Base-by-base conservation (phyloP, 2,329 filamentous ascomycete species). In the Cladosporium halotolerans region DNA sequence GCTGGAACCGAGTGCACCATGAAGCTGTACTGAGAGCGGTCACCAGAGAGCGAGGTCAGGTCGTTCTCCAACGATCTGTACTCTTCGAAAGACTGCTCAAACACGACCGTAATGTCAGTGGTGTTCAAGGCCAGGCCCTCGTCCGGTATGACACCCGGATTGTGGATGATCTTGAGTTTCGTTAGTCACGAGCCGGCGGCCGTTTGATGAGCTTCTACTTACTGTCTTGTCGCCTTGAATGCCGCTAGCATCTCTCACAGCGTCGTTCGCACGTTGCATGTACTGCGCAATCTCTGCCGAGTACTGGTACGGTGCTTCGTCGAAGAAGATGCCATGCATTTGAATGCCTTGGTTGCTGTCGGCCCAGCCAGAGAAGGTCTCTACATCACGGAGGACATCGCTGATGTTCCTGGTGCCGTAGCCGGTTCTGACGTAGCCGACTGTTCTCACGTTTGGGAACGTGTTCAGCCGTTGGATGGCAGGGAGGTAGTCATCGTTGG, bases 291-390 rank as follows among this genome's bases (percentile, higher is more conserved):
- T 45, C 11, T 58, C 52, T 10, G 47, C 19, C 13, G 51, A 36
- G 34, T 54, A 57, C 10, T 58, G 52, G 10, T 54, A 51, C 1
- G 57, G 58, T 10, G 61, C 57, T 48, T 63, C 62, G 51, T 65
- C 63, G 49, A 65, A 56, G 53, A 65, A 65, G 38, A 65, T 64
- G 34, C 60, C 62, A 33, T 61, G 58, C 16, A 63, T 51, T 10
- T 57, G 39, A 3, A 55, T 53, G 14, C 48, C 45, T 13, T 45
- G 41, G 3, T 45, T 45, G 16, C 58, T 55, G 3, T 55, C 56
- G 10, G 59, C 47, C 63, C 64, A 66, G 28, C 56, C 50, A n/a
- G 59, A 57, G 40, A 64, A 66, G 14, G 58, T 56, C 32, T 48
- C 33, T 19, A 66, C 58, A 14, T 67, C 62, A 10, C 55, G 45